phyloP scores from a whole-genome alignment of 1,284 basidiomycete genomes.

The Rhizopogon hawkerae region DNA sequence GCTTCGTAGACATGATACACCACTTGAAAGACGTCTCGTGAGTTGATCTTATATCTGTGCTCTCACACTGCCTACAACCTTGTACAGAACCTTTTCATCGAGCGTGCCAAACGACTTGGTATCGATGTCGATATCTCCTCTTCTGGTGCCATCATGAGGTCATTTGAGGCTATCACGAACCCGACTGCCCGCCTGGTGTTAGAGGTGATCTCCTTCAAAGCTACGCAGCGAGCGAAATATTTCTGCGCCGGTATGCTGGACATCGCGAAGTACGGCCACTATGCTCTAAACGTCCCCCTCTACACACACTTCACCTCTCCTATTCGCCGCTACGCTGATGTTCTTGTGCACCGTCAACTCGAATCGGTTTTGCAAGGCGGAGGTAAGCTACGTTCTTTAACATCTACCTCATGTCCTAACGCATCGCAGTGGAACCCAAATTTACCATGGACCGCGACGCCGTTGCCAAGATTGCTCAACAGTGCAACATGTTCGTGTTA shows the following conservation, averaged over 20 bases:
- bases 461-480: constrained; percentile 94
- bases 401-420: constrained; percentile 4
- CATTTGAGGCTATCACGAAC: constrained; percentile 68
- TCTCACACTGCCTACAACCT: constrained; percentile 8
- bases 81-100: constrained; percentile 59
- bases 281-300: constrained; percentile 82
- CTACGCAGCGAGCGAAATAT: constrained; percentile 90
- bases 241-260: constrained; percentile 99
- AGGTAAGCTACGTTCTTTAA: constrained; percentile 34
- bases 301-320: constrained; percentile 98
- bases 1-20: constrained; percentile 87
- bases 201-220: constrained; percentile 78
- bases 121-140: constrained; percentile 77
- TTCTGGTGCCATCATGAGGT: constrained; percentile 76
- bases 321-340: constrained; percentile 89
- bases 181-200: constrained; percentile 67
- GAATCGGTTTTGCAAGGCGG: constrained; percentile 78
- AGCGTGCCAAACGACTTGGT: constrained; percentile 78
- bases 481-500: constrained; percentile 81
- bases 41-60: constrained; percentile 16
- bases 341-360: constrained; percentile 94
- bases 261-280: constrained; percentile 96
- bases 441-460: constrained; percentile 97
- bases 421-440: constrained; percentile 58
- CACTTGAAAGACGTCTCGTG: constrained; percentile 83